phyloP scores from a whole-genome alignment of 2,329 filamentous ascomycete species.

The Botrytis elliptica region DNA sequence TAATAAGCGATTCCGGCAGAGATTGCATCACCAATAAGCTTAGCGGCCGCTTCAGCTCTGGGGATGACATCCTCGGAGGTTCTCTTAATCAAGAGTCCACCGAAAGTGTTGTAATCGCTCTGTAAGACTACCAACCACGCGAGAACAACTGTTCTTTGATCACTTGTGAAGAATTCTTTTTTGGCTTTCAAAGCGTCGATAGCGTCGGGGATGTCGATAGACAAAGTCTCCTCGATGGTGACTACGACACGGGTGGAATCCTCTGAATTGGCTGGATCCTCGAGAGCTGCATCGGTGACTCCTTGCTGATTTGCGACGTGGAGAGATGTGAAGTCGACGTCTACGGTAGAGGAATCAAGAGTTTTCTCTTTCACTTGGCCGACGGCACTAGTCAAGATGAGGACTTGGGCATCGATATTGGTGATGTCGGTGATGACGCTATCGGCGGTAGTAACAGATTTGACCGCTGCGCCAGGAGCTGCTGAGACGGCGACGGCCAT shows the following conservation, averaged over 20 bases:
- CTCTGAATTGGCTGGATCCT: too few relatives aligned
- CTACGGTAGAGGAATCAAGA: background rate
- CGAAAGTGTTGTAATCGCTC: background rate
- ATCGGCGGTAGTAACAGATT: background rate
- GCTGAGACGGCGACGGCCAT: background rate
- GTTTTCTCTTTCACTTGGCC: too few relatives aligned
- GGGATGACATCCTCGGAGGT: background rate
- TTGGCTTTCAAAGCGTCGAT: background rate
- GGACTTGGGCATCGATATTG: background rate
- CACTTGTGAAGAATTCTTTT: background rate
- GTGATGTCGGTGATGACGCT: background rate
- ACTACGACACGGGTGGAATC: background rate
- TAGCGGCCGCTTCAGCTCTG: background rate
- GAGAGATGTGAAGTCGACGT: background rate
- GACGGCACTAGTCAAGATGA: background rate
- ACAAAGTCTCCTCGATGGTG: background rate
- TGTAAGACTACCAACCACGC: background rate
- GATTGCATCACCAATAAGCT: background rate
- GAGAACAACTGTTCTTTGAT: background rate
- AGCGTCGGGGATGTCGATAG: background rate
- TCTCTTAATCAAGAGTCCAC: background rate
- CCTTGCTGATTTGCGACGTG: background rate
- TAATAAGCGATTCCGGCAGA: background rate
- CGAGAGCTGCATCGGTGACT: background rate
- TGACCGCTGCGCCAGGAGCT: background rate